A percentile compares a stretch with the other conserved stretches of the same genome.
These are phyloP conservation scores for Aspergillus sp. DNA, from an alignment of 2,329 filamentous ascomycete genomes.

Conservation along the genomic window DNA sequence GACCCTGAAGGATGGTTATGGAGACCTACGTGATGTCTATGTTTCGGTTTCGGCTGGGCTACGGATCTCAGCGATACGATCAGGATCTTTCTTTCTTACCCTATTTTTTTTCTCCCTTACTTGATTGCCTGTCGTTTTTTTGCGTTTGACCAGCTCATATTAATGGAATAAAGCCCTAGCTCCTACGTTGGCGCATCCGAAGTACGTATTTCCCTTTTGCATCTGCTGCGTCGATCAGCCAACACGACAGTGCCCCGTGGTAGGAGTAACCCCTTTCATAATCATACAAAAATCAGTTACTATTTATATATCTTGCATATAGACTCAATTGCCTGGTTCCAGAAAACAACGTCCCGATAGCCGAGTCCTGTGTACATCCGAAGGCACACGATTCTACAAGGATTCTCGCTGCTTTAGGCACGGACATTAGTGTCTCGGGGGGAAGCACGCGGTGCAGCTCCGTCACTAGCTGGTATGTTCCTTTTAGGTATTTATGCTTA, in stretches of 20 bases:
- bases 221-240: too few relatives aligned
- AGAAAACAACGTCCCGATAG: background rate
- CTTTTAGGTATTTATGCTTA: background rate
- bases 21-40: slow-evolving; percentile 11
- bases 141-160: too few relatives aligned
- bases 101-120: background rate
- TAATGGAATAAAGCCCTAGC: too few relatives aligned
- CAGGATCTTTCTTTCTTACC: background rate
- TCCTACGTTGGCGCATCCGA: too few relatives aligned
- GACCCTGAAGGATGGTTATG: slow-evolving; percentile 44
- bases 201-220: too few relatives aligned
- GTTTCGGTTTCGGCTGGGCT: too few relatives aligned
- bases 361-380: too few relatives aligned
- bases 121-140: too few relatives aligned
- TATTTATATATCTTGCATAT: background rate
- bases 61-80: background rate
- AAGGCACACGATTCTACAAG: slow-evolving; percentile 2
- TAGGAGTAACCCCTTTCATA: too few relatives aligned
- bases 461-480: slow-evolving; percentile 10
- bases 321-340: background rate
- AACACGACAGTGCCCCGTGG: too few relatives aligned
- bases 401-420: slow-evolving; percentile 11
- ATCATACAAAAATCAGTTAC: background rate
- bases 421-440: slow-evolving; percentile 29
- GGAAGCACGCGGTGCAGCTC: slow-evolving; percentile 24